These are phyloP conservation scores for Sporothrix inflata DNA, from an alignment of 2,329 filamentous ascomycete genomes.

Conservation along the genomic window DNA sequence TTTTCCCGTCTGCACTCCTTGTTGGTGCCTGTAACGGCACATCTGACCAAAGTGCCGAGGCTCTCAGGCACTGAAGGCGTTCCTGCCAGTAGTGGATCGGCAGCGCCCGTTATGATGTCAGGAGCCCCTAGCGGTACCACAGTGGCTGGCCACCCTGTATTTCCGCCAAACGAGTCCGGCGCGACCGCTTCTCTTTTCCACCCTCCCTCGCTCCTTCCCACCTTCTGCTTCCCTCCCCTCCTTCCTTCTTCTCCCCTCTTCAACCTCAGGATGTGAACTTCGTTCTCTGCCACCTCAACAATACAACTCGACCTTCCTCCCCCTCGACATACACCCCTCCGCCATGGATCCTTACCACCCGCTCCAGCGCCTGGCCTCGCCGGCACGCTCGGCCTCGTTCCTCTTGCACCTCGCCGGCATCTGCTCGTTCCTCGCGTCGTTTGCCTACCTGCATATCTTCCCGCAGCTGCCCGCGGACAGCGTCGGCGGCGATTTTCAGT, in stretches of 20 bases:
- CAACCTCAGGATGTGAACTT: background rate
- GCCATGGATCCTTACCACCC: conserved; percentile 55
- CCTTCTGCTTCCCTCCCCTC: background rate
- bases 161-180: background rate
- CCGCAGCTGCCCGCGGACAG: conserved; percentile 58
- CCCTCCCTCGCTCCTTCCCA: background rate
- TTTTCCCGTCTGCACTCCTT: background rate
- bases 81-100: conserved; percentile 6
- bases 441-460: conserved; percentile 54
- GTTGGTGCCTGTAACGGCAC: background rate
- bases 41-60: background rate
- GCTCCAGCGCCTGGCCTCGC: conserved; percentile 67
- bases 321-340: background rate
- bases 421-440: conserved; percentile 57
- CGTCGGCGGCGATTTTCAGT: conserved; percentile 71
- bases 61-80: background rate
- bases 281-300: background rate
- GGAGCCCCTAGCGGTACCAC: background rate
- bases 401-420: conserved; percentile 61
- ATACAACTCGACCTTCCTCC: background rate
- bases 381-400: conserved; percentile 65
- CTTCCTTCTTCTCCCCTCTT: background rate
- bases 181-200: background rate
- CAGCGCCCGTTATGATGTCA: conserved; percentile 19
- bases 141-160: background rate